Evolutionary conservation across 2,329 filamentous ascomycete species (phyloP).

Genomic region (Neonectria neomacrospora): DNA sequence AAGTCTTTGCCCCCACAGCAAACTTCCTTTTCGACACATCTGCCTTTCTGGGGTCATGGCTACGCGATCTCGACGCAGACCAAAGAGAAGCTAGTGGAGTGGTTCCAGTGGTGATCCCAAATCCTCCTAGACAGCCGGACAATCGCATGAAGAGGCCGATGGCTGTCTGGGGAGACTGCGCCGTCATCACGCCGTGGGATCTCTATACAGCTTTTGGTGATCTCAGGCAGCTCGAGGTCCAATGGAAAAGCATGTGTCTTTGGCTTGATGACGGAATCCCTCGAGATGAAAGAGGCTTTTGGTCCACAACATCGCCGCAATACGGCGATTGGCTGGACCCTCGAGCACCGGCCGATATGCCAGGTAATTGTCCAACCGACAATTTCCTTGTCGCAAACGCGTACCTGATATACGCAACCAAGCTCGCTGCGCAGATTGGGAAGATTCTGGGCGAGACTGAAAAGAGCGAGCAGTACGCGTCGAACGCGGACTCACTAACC

Average conservation of each 20-base stretch:
- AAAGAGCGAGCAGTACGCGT: neutral
- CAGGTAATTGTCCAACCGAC: slow-evolving; percentile 22
- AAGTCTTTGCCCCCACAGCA: slow-evolving; percentile 59
- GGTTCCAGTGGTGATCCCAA: neutral
- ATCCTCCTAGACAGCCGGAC: neutral
- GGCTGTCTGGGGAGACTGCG: slow-evolving; percentile 23
- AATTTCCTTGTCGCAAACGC: slow-evolving; percentile 21
- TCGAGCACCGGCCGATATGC: slow-evolving; percentile 11
- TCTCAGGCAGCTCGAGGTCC: slow-evolving; percentile 1
- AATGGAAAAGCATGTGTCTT: slow-evolving; percentile 18
- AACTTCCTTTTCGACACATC: slow-evolving; percentile 52
- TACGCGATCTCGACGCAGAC: neutral
- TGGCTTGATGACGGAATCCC: slow-evolving; percentile 23
- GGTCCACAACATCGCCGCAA: slow-evolving; percentile 8
- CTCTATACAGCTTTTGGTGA: slow-evolving; percentile 22
- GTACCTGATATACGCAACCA: slow-evolving; percentile 17
- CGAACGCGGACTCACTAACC: neutral
- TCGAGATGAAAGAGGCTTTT: slow-evolving; percentile 16
- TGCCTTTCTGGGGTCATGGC: neutral
- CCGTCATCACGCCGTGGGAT: slow-evolving; percentile 20
- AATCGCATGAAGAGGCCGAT: slow-evolving; percentile 1
- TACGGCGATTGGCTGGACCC: slow-evolving; percentile 30
- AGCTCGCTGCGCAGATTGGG: neutral
- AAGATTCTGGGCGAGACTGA: neutral
- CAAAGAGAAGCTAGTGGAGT: neutral